Conservation (phyloP, 2,329 filamentous ascomycete genomes). For the Calonectria hongkongensis region DNA sequence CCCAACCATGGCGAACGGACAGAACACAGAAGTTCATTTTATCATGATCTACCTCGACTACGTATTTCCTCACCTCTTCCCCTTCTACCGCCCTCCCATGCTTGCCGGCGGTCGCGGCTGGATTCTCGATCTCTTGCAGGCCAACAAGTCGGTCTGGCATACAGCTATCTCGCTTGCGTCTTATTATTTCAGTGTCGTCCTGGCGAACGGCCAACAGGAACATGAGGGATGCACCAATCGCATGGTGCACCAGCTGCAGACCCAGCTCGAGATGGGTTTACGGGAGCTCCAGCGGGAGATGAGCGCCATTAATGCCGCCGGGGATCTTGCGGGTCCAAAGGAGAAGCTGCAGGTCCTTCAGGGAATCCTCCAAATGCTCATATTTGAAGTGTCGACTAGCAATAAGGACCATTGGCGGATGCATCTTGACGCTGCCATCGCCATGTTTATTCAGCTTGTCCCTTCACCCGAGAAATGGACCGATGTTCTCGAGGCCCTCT, state of each 20-base stretch:
- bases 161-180: constrained; percentile 73
- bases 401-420: constrained; percentile 70
- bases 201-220: constrained; percentile 58
- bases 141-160: constrained; percentile 75
- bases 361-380: constrained; percentile 71
- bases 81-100: constrained; percentile 75
- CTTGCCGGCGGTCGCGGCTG: constrained; percentile 76
- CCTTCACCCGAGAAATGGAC: constrained; percentile 61
- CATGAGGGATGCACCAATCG: constrained; percentile 60
- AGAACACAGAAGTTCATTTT: constrained; percentile 62
- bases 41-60: constrained; percentile 78
- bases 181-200: constrained; percentile 73
- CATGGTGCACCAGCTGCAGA: constrained; percentile 64
- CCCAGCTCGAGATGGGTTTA: constrained; percentile 66
- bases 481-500: constrained; percentile 58
- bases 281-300: constrained; percentile 66
- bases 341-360: constrained; percentile 66
- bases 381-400: constrained; percentile 69
- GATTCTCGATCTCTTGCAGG: constrained; percentile 74
- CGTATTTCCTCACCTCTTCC: constrained; percentile 77
- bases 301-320: constrained; percentile 58
- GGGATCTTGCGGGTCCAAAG: constrained; percentile 55
- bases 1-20: constrained; percentile 43
- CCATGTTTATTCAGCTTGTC: constrained; percentile 69
- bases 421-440: constrained; percentile 70